Conservation (phyloP, 345 rosid genomes). For the Brassica cretica region DNA sequence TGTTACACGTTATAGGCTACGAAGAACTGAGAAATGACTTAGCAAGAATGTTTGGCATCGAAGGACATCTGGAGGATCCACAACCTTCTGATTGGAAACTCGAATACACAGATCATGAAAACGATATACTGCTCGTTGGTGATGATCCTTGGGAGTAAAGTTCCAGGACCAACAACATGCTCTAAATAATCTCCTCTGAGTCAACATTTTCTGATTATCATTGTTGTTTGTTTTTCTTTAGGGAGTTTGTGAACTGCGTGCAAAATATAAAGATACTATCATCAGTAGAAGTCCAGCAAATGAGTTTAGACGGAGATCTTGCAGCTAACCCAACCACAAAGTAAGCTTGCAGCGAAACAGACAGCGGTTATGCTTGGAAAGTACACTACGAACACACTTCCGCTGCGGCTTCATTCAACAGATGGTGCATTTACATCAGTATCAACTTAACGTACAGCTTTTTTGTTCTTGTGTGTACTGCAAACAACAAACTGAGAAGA, state of each 20-base stretch:
- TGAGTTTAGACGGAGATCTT: slow-evolving; percentile 93
- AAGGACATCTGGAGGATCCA: slow-evolving; percentile 92
- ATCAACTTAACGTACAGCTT: no score
- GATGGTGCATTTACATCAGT: slow-evolving; percentile 36
- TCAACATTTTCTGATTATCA: neutral
- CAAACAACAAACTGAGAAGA: no score
- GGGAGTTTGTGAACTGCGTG: slow-evolving; percentile 63
- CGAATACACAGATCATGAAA: slow-evolving; percentile 88
- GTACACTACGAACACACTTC: slow-evolving; percentile 77
- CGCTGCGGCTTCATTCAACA: slow-evolving; percentile 81
- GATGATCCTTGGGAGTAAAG: slow-evolving; percentile 99
- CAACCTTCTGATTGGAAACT: slow-evolving; percentile 92
- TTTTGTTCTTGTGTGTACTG: no score
- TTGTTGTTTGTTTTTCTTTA: slow-evolving; percentile 20
- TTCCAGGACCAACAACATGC: neutral
- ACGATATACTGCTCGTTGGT: slow-evolving; percentile 89
- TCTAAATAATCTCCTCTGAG: no score
- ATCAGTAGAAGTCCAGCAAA: slow-evolving; percentile 88
- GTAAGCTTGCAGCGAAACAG: slow-evolving; percentile 88
- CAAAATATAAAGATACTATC: slow-evolving; percentile 93
- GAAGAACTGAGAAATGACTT: slow-evolving; percentile 85
- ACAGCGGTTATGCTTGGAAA: slow-evolving; percentile 89
- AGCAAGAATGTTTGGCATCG: slow-evolving; percentile 95
- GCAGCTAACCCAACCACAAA: slow-evolving; percentile 65
- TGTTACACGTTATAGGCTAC: slow-evolving; percentile 78